Percentiles rank a stretch among this genome's conserved stretches.
Evolutionary conservation across 2,329 filamentous ascomycete genomes (phyloP).

Genomic region (Botrytis sinoallii): DNA sequence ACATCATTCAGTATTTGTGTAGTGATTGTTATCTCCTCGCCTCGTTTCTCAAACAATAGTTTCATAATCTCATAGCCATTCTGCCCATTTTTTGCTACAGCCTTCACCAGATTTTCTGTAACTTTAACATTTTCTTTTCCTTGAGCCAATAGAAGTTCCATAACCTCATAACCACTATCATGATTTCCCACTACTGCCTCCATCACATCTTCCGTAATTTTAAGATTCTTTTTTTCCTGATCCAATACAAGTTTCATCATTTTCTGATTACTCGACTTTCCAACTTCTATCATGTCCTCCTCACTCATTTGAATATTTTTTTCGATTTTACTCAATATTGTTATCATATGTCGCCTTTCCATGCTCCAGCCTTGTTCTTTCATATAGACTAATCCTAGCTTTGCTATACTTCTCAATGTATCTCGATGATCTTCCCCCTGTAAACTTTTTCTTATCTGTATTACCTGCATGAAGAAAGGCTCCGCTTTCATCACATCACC

Average conservation of each 20-base stretch:
- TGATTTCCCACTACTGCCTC: background rate
- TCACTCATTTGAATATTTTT: background rate
- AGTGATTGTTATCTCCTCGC: no score
- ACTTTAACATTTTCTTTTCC: no score
- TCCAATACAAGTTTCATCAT: background rate
- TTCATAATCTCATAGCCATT: no score
- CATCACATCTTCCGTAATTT: background rate
- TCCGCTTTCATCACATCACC: rapidly evolving
- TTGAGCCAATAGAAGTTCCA: no score
- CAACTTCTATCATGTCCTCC: background rate
- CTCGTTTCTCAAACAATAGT: no score
- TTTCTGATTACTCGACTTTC: background rate
- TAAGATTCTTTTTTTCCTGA: rapidly evolving
- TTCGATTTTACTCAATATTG: background rate
- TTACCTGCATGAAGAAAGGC: background rate
- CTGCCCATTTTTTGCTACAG: no score
- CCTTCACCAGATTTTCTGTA: no score
- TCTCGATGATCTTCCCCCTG: background rate
- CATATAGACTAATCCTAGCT: background rate
- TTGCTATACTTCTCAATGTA: background rate
- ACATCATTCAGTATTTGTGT: no score
- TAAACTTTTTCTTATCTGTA: background rate
- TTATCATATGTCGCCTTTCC: no score
- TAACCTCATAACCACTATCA: no score
- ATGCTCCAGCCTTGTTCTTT: no score